Base-by-base conservation (phyloP, 164 flowering plant genomes). In the Vitis riparia region DNA sequence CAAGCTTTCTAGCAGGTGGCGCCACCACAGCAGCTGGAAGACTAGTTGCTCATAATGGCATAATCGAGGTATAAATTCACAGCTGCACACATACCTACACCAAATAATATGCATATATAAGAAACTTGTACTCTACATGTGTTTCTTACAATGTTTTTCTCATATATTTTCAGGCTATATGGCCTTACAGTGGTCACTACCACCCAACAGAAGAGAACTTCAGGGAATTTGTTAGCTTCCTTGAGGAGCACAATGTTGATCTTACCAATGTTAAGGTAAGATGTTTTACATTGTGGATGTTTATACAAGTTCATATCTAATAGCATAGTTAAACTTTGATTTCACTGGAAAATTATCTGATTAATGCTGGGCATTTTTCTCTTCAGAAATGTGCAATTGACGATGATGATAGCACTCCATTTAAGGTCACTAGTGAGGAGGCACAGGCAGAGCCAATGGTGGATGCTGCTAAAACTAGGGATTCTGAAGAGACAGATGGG, bases 131-230 rank as follows among this genome's bases (percentile, higher is more conserved):
- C 16, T 52, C 14, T 60, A 23, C 27, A 4, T 48, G 51, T 2
- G 9, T 8, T 13, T 37, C 16, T 63, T 16, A 2, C 48, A 19
- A 37, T 52, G 12, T 51, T 58, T 29, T n/a, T 57, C 17, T 55
- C 11, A 32, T 48, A 14, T 63, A 53, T 59, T 64, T 75, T 57
- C 73, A 88, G 91, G 92, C 95, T 32, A 81, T 90, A 30, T 88
- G 91, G 92, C 91, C 91, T 2, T 87, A 88, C 68, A 90, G 95
- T 60, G 95, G 95, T 17, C 95, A 88, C 68, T 90, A 90, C 76
- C 92, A 57, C 70, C 95, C 95, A 23, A 88, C 91, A 11, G 92
- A 88, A 68, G 91, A 87, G 72, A 85, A 88, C 69, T 90, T 90
- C 80, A 72, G 13, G 69, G 91, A 88, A 70, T 88, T 90, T 80